Base-by-base conservation (phyloP, 1,284 basidiomycete genomes). In the Sanghuangporus baumii region DNA sequence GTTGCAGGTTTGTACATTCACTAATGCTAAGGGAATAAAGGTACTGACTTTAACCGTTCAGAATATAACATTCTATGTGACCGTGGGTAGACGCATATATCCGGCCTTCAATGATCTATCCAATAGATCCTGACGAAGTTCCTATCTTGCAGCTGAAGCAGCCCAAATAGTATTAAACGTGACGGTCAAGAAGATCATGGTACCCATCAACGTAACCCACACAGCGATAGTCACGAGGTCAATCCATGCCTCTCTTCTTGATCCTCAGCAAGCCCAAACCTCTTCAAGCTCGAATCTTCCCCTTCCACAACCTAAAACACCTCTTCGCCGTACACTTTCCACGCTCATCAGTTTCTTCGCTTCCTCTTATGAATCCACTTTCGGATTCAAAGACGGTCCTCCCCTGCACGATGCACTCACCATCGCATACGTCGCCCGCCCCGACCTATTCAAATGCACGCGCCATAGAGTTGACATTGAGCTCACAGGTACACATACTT, bases 41-140 rank as follows among this genome's bases (percentile, higher is more conserved):
- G 1, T 2, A 43, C 52, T 62, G 59, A 47, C 48, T 51, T 52
- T 14, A 2, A 54, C 43, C 34, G 47, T 41, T 12, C 67, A 79
- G 92, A 94, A 71, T 94, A 86, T 74, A 94, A 94, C 70, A 87
- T 93, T 60, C 72, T 92, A 18, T 88, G 87, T 66, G 91, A 93
- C 75, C 90, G 84, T 91, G 68, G 71, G 87, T 74, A 47, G 23
- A 23, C 31, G 40, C 59, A 55, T 64, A 46, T 20, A 40, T 14
- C 31, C 2, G 14, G 11, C 34, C 11, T 26, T 54, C 36, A 40
- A 40, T 41, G 55, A 55, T 41, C 40, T 37, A 11, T 37, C 34
- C 12, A 23, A 51, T 34, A 51, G 1, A 62, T 16, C 23, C 47
- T 60, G 20, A 47, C 12, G 16, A 46, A 46, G 58, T 47, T 57